Evolutionary conservation across 106 monocot species (phyloP), one percentile per base, ranked within the genome.

Genomic region (Dioscorea zingiberensis): DNA sequence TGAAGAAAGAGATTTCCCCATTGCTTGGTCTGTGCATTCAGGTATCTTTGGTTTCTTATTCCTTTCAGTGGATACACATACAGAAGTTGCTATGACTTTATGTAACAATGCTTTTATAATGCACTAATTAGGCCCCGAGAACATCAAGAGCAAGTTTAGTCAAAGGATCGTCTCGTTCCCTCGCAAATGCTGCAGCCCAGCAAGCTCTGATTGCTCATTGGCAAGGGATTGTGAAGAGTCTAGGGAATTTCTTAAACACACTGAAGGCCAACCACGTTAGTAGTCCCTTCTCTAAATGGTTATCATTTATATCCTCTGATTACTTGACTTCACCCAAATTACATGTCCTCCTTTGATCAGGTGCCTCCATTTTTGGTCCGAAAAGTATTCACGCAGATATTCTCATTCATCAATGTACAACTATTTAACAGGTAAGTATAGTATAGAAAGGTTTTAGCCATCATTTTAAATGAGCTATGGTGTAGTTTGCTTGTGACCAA

Each of bases 1-100:
- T 98, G 71, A 98, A 98, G 77, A 98, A 98, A 76, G 97, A 98
- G 71, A 98, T 98, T 24, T 87, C 92, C 67, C 98, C 98, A 7
- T 82, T 92, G 47, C 88, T 98, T 74, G 92, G 88, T 24, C 69
- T 84, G 59, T 98, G 98, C 75, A 92, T 98, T 83, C 98, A 98
- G 83, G 97, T 92, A 80, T 21, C 0, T 64, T 1, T 73, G 44
- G 32, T 49, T 68, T 18, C 8, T 16, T 55, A 47, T 24, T 25
- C 11, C 22, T 44, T 46, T 23, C 11, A 38, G 51, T 18, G 15
- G 3, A 4, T 51, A 8, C 15, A 51, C 38, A 38, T 38, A 38
- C 38, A 38, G 10, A 38, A 18, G 15, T 4, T 18, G 14, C 51
- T 13, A 18, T 51, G 19, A 44, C 13, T 44, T n/a, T n/a, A 44